These are phyloP conservation scores for Hypoxylon sp. DNA, from an alignment of 2,329 filamentous ascomycete species.

Conservation along the genomic window DNA sequence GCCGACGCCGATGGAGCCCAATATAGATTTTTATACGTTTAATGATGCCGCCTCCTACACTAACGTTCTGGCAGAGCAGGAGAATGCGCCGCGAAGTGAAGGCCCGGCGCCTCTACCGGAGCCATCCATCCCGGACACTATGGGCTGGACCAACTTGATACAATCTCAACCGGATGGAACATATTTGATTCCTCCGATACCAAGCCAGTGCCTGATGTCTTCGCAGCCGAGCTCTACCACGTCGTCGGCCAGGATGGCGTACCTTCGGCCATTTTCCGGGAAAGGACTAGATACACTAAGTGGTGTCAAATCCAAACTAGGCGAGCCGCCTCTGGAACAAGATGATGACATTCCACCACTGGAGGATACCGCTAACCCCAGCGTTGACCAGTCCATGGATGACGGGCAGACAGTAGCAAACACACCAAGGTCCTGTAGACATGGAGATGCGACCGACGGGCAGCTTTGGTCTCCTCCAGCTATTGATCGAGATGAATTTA, in stretches of 20 bases:
- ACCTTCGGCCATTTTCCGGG: slow-evolving; percentile 67
- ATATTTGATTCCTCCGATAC: slow-evolving; percentile 58
- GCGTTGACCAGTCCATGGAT: slow-evolving; percentile 43
- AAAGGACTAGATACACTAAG: slow-evolving; percentile 67
- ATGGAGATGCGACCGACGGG: slow-evolving; percentile 39
- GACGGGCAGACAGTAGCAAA: slow-evolving; percentile 49
- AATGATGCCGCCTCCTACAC: slow-evolving; percentile 53
- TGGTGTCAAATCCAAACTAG: slow-evolving; percentile 52
- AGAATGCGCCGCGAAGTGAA: slow-evolving; percentile 42
- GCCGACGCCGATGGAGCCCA: slow-evolving; percentile 52
- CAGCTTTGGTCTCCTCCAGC: slow-evolving; percentile 37
- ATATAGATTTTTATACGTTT: slow-evolving; percentile 58
- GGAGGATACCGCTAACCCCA: slow-evolving; percentile 37
- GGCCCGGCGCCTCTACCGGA: slow-evolving; percentile 49
- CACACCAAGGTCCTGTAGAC: slow-evolving; percentile 48
- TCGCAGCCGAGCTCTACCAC: slow-evolving; percentile 66
- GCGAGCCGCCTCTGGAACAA: slow-evolving; percentile 51
- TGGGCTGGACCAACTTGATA: slow-evolving; percentile 61
- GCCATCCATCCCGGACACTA: slow-evolving; percentile 67
- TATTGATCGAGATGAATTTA: slow-evolving; percentile 55
- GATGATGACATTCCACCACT: slow-evolving; percentile 40
- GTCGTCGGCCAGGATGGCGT: slow-evolving; percentile 62
- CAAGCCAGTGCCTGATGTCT: slow-evolving; percentile 62
- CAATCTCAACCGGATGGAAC: slow-evolving; percentile 54
- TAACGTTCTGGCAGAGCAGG: slow-evolving; percentile 49